phyloP scores from a whole-genome alignment of 2,329 filamentous ascomycete species.

The Fusarium secorum region DNA sequence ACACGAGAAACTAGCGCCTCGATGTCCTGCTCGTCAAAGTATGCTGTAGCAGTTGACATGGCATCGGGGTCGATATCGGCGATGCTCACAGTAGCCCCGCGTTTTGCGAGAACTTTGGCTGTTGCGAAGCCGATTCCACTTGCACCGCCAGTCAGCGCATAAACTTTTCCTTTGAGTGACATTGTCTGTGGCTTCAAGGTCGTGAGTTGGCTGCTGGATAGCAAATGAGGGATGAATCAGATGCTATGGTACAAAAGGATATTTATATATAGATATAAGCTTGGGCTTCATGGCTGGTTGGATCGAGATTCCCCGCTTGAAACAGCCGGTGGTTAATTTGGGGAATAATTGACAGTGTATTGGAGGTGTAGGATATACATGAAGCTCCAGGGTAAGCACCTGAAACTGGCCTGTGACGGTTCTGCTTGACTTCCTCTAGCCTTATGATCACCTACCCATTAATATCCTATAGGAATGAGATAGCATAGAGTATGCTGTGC shows the following conservation, averaged over 20 bases:
- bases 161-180: conserved; percentile 47
- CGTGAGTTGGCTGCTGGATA: background rate
- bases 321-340: conserved; percentile 17
- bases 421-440: background rate
- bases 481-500: background rate
- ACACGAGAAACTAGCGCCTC: conserved; percentile 52
- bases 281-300: conserved; percentile 6
- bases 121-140: conserved; percentile 56
- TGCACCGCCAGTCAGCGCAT: conserved; percentile 53
- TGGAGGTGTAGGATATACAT: background rate
- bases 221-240: background rate
- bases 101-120: conserved; percentile 47
- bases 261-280: background rate
- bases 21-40: conserved; percentile 42
- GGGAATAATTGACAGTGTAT: background rate
- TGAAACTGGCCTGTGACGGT: background rate
- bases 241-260: background rate
- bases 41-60: conserved; percentile 42
- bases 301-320: conserved; percentile 9
- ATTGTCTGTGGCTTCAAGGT: conserved; percentile 21
- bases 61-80: conserved; percentile 48
- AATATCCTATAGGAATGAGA: background rate
- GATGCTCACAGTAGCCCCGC: conserved; percentile 51
- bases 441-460: background rate
- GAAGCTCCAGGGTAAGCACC: background rate